phyloP scores from a whole-genome alignment of 129 eudicot species.

The Gnaphalium uliginosum region DNA sequence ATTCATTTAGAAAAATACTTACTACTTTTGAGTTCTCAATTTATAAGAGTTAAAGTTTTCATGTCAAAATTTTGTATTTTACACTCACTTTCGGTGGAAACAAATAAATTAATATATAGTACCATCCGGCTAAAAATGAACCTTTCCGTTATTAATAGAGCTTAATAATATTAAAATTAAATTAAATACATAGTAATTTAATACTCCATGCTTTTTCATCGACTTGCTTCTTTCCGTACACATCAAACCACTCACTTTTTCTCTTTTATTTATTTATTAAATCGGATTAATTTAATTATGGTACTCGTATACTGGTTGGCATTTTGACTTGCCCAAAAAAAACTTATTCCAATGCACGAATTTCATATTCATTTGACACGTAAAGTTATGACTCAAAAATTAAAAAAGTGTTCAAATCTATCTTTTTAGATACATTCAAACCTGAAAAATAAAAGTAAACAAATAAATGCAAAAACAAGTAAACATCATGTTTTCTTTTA shows the following conservation, averaged over 20 bases:
- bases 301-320: slow-evolving; percentile 7
- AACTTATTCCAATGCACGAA: slow-evolving; percentile 16
- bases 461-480: slow-evolving; percentile 7
- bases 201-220: background rate
- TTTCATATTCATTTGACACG: slow-evolving; percentile 37
- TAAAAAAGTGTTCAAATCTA: slow-evolving; percentile 29
- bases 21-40: no score
- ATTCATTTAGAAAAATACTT: no score
- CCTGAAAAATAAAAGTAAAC: background rate
- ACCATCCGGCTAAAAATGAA: no score
- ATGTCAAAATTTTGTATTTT: no score
- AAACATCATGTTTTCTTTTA: slow-evolving; percentile 11
- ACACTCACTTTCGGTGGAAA: no score
- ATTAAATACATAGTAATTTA: background rate
- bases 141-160: no score
- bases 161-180: no score
- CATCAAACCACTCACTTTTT: slow-evolving; percentile 18
- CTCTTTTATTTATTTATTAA: background rate
- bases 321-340: slow-evolving; percentile 33
- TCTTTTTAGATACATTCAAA: slow-evolving; percentile 33
- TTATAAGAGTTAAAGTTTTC: no score
- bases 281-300: background rate
- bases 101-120: no score
- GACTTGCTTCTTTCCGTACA: slow-evolving; percentile 29
- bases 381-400: slow-evolving; percentile 26